Evolutionary conservation across 306 rosid species (phyloP), one percentile per base, ranked within the genome.

Genomic region (Leucaena leucocephala): DNA sequence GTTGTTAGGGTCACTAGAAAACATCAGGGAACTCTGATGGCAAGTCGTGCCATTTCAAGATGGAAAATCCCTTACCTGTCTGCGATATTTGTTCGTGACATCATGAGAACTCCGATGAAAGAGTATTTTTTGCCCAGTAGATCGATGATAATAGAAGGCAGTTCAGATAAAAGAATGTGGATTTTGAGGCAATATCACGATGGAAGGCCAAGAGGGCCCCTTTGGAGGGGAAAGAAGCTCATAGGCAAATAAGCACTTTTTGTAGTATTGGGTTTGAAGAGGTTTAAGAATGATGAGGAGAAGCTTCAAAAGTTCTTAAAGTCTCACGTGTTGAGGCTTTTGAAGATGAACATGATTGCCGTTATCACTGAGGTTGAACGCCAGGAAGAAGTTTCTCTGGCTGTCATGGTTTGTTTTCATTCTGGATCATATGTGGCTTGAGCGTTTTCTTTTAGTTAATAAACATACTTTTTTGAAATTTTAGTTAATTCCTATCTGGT

Each of bases 131-230:
- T 82, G 33, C 79, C 83, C 76, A 15, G 59, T 55, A 81, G 71
- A 46, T 6, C 55, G 40, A 38, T 22, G 35, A 27, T 79, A 15
- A 44, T 73, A 9, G 85, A 76, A 77, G n/a, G 67, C 69, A 69
- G 71, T 43, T 80, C 72, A 5, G 67, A 43, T 66, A 79, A 73
- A 64, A 69, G 81, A 78, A 13, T 71, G 8, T 63, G 46, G 67
- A 80, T 55, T 72, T 75, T 86, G n/a, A 82, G 89, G 82, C 87
- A 79, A 35, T 95, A 88, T 86, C 99, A 91, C 45, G 99, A 95
- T 44, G 98, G 99, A 76, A 86, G 99, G 78, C 98, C 98, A 17
- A 87, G 99, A 78, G 99, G 99, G 0, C 97, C 99, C 19, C 99
- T 95, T 77, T 95, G 98, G 99, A 91, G 91, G 65, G 97, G 97